Evolutionary conservation across 768 basidiomycete genomes (phyloP).

Genomic region (Lyophyllum semitale): DNA sequence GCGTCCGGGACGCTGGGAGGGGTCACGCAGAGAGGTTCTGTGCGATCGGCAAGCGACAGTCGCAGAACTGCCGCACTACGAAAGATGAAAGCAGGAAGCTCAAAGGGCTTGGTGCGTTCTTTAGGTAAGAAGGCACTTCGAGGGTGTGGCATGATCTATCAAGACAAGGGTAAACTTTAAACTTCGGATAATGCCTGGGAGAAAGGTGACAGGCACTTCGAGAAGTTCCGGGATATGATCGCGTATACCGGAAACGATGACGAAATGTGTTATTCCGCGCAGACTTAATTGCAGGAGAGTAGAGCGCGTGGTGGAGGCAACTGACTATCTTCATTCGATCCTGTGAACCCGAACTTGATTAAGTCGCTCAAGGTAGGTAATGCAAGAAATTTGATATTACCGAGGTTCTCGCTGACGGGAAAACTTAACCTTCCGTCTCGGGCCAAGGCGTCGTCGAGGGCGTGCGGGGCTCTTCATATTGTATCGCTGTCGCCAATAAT

Average conservation of each 20-base stretch:
- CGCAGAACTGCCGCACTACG: not conserved
- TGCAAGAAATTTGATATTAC: not conserved
- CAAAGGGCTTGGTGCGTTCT: constrained; percentile 10
- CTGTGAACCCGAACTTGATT: not conserved
- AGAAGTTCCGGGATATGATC: not conserved
- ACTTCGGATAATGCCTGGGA: constrained; percentile 19
- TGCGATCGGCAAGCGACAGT: not conserved
- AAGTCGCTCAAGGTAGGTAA: not conserved
- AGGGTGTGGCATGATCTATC: constrained; percentile 9
- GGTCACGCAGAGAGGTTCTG: constrained; percentile 1
- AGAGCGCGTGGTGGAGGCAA: not conserved
- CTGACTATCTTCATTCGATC: not conserved
- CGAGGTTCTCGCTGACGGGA: not conserved
- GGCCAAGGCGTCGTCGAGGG: too few species aligned
- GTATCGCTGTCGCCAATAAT: too few species aligned
- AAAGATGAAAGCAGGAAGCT: not conserved
- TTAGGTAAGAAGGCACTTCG: not conserved
- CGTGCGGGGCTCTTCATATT: too few species aligned
- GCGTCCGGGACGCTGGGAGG: not conserved
- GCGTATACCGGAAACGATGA: not conserved
- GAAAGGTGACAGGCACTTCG: constrained; percentile 3
- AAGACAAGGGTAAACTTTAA: constrained; percentile 4
- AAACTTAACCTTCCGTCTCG: not conserved
- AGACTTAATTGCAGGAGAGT: not conserved
- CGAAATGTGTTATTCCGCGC: not conserved